A percentile compares a stretch with the other conserved stretches of the same genome.
phyloP scores from a whole-genome alignment of 1,284 basidiomycete genomes.

The Stygiomarasmius scandens region DNA sequence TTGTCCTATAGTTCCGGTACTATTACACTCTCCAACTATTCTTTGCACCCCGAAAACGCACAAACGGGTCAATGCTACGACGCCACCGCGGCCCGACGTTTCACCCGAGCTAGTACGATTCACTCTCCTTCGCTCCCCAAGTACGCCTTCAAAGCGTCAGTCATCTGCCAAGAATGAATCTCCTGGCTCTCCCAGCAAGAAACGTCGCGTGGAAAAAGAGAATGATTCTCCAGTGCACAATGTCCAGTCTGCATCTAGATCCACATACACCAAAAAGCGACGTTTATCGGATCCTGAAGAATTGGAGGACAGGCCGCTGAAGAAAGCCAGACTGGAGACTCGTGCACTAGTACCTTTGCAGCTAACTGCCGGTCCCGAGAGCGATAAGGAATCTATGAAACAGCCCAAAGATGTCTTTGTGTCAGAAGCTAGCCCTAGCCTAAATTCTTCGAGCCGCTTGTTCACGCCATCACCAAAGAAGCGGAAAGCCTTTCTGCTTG shows the following conservation, averaged over 20 bases:
- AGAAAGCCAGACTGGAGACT: conserved; percentile 25
- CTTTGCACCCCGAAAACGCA: conserved; percentile 25
- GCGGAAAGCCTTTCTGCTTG: conserved; percentile 52
- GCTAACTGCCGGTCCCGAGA: neutral
- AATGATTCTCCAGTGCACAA: conserved; percentile 27
- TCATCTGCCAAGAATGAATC: neutral
- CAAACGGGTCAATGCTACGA: conserved; percentile 22
- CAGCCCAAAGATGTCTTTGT: neutral
- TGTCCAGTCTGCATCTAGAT: neutral
- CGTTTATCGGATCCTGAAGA: conserved; percentile 31
- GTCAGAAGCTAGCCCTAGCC: too few relatives aligned
- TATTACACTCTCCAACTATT: conserved; percentile 19
- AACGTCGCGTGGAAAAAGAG: conserved; percentile 35
- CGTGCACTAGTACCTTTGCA: conserved; percentile 2
- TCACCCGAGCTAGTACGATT: conserved; percentile 17
- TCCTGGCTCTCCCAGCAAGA: conserved; percentile 26
- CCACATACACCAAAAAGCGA: conserved; percentile 36
- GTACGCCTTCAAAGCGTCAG: conserved; percentile 18
- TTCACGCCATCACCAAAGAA: conserved; percentile 31
- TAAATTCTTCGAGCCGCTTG: too few relatives aligned
- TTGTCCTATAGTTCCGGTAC: conserved; percentile 22
- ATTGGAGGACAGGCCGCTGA: conserved; percentile 31
- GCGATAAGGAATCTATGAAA: neutral
- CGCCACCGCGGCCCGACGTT: conserved; percentile 39
- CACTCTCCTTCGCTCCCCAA: conserved; percentile 21